These are phyloP conservation scores for Pinus albicaulis DNA, from an alignment of 75 land plant genomes.

Conservation along the genomic window DNA sequence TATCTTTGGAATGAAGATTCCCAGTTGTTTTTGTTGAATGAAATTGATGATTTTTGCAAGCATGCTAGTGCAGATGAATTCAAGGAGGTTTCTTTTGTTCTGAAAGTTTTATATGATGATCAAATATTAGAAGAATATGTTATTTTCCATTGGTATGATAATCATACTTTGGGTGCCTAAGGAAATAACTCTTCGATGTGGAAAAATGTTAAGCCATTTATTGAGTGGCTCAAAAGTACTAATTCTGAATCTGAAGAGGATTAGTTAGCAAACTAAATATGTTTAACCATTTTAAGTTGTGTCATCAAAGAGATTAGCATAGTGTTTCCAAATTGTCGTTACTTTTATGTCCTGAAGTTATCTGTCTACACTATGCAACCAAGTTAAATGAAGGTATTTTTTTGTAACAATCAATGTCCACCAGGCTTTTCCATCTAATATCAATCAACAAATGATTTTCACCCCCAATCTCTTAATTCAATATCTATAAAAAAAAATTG, in stretches of 20 bases:
- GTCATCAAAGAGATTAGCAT: too few species aligned
- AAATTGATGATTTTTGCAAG: slow-evolving; percentile 61
- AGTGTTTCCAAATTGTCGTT: too few species aligned
- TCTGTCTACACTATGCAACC: too few species aligned
- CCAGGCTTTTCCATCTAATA: too few species aligned
- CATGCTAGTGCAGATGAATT: slow-evolving; percentile 41
- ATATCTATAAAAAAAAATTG: too few species aligned
- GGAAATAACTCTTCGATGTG: slow-evolving; percentile 40
- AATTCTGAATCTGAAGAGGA: slow-evolving; percentile 82
- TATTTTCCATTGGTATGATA: slow-evolving; percentile 67
- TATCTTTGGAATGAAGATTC: slow-evolving; percentile 52
- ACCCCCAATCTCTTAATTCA: too few species aligned
- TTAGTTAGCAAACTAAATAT: slow-evolving; percentile 3
- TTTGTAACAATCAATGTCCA: too few species aligned
- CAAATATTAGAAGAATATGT: slow-evolving; percentile 81
- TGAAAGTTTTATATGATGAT: slow-evolving; percentile 74
- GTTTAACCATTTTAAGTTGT: too few species aligned
- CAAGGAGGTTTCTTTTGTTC: slow-evolving; percentile 72
- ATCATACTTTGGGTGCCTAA: slow-evolving; percentile 22
- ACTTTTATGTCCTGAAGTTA: too few species aligned
- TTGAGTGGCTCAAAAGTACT: slow-evolving; percentile 91
- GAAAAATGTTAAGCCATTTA: slow-evolving; percentile 74
- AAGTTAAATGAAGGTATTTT: too few species aligned
- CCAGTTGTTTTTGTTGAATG: slow-evolving; percentile 54
- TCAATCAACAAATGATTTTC: too few species aligned